Evolutionary conservation across 2,329 filamentous ascomycete species (phyloP).

Genomic region (Penicillium sp.): DNA sequence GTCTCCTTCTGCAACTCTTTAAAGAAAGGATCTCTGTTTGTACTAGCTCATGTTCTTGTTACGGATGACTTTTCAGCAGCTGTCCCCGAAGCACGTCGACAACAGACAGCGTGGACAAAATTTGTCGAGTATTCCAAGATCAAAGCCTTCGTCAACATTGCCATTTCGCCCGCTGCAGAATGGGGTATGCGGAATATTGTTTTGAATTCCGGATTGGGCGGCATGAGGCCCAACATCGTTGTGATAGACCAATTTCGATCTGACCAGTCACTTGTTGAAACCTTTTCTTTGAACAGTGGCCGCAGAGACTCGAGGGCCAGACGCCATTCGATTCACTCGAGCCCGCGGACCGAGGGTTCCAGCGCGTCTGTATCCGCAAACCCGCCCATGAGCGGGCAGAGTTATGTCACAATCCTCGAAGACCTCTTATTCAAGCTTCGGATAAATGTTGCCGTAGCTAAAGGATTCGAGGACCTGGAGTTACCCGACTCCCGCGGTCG

Average conservation of each 20-base stretch:
- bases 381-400: conserved; percentile 58
- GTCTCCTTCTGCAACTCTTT: conserved; percentile 87
- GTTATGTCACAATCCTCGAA: conserved; percentile 74
- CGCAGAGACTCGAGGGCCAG: conserved; percentile 19
- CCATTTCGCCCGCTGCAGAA: conserved; percentile 70
- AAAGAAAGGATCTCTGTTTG: conserved; percentile 78
- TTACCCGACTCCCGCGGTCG: conserved; percentile 53
- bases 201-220: conserved; percentile 69
- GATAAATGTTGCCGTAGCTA: conserved; percentile 75
- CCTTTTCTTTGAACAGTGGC: conserved; percentile 43
- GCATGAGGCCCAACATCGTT: conserved; percentile 83
- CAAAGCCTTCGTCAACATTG: conserved; percentile 81
- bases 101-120: conserved; percentile 74
- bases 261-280: conserved; percentile 49
- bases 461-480: conserved; percentile 68
- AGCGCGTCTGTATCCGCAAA: conserved; percentile 63
- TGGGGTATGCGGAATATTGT: conserved; percentile 81
- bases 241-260: conserved; percentile 66
- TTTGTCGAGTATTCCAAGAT: conserved; percentile 80
- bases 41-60: conserved; percentile 79
- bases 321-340: conserved; percentile 10
- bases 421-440: conserved; percentile 68
- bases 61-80: conserved; percentile 70
- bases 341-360: conserved; percentile 7
- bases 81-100: conserved; percentile 69